Base-by-base conservation (phyloP, 805 yeast species). In the Candida hispaniensis region DNA sequence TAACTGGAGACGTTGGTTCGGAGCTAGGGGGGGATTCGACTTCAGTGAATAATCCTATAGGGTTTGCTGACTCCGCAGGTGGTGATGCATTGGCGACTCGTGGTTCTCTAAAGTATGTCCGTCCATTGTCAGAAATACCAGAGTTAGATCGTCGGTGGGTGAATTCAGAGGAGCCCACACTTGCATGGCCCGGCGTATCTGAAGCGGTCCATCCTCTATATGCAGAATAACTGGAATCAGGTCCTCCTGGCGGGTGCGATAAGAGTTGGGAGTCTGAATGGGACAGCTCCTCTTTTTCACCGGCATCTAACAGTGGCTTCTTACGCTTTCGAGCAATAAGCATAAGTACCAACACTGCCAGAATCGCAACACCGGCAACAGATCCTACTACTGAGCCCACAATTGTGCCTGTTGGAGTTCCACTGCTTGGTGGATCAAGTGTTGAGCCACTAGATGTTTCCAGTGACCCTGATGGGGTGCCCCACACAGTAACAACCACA, bases 331-430 rank as follows among this genome's bases (percentile, higher is more conserved):
- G 39, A 7, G 41, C 15, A 25, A 44, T 11, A 7, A 47, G 22
- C 25, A 39, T 23, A 15, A 47, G 19, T 14, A 38, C 34, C 2
- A 41, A 30, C 9, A 44, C 32, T 6, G 39, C 47, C 12, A 48
- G 29, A 3, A 48, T 27, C 4, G 50, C 47, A 2, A 47, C 29
- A 10, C 52, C 51, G 18, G 51, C 52, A 13, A 47, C 47, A 1
- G 52, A 45, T 10, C 51, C 51, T 10, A 47, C 43, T 3, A 47
- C 47, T 1, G 51, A 44, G 12, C 48, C 52, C 6, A 46, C 51
- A 10, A 48, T 46, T 8, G 44, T 46, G 5, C 39, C 39, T 11
- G 47, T 40, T 10, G 35, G 30, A 8, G 29, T 44, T n/a, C 25
- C 34, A 7, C 43, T 27, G 12, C 24, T n/a, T 6, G 18, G 10